Evolutionary conservation across 2,329 filamentous ascomycete genomes (phyloP).

Genomic region (Stenocarpella maydis): DNA sequence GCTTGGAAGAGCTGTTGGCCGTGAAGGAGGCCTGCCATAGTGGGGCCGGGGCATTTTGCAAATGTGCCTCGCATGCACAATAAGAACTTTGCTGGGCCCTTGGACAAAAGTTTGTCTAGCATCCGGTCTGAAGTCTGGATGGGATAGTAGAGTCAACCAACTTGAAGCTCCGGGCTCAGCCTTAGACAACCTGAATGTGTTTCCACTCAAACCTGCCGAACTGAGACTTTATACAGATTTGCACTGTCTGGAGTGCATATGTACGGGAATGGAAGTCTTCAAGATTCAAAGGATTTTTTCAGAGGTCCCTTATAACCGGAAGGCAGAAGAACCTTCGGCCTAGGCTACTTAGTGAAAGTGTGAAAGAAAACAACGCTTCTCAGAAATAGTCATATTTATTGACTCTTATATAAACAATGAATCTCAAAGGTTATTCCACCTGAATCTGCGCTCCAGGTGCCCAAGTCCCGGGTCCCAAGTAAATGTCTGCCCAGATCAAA

Average conservation of each 20-base stretch:
- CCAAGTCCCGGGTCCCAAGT: not conserved
- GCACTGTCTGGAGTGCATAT: no score
- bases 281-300: not conserved
- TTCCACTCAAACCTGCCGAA: no score
- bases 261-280: no score
- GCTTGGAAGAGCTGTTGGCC: not conserved
- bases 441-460: no score
- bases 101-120: no score
- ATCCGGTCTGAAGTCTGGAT: not conserved
- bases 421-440: not conserved
- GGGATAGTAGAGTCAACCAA: not conserved
- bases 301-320: not conserved
- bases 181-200: no score
- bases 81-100: not conserved
- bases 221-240: no score
- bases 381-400: not conserved
- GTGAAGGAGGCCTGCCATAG: slow-evolving; percentile 1
- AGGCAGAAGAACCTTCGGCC: not conserved
- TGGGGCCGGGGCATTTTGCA: not conserved
- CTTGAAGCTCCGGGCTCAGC: not conserved
- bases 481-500: not conserved
- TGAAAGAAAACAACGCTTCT: not conserved
- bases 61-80: not conserved
- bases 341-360: no score
- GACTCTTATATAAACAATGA: slow-evolving; percentile 4